Conservation (phyloP, 2,329 filamentous ascomycete genomes). For the Cladosporium sp. region DNA sequence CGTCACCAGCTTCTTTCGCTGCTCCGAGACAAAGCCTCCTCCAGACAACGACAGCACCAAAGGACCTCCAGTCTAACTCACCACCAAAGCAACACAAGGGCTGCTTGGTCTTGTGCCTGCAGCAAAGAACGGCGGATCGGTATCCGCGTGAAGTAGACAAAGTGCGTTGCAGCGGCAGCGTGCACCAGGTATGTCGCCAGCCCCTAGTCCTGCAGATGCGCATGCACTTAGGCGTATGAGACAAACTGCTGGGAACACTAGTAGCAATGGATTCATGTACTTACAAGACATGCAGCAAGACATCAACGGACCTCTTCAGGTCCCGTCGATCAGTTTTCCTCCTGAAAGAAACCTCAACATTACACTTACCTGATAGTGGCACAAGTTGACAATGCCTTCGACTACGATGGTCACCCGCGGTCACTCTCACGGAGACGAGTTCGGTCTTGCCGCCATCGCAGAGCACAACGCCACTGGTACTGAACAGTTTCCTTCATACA, state of each 20-base stretch:
- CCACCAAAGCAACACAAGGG: conserved; percentile 19
- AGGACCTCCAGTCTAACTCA: conserved; percentile 15
- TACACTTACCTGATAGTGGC: background rate
- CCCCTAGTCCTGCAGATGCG: conserved; percentile 15
- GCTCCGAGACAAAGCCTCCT: conserved; percentile 28
- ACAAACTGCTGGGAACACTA: conserved; percentile 26
- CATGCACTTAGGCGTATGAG: conserved; percentile 26
- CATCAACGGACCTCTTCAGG: conserved; percentile 15
- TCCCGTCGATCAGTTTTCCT: conserved; percentile 4
- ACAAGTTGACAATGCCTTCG: conserved; percentile 3
- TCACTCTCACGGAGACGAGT: conserved; percentile 19
- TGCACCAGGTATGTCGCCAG: conserved; percentile 27
- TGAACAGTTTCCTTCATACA: conserved; percentile 30
- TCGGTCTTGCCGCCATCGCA: conserved; percentile 39
- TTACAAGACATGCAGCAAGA: conserved; percentile 32
- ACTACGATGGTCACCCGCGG: conserved; percentile 21
- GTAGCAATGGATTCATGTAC: conserved; percentile 25
- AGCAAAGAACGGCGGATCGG: conserved; percentile 24
- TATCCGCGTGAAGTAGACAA: conserved; percentile 22
- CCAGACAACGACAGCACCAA: conserved; percentile 25
- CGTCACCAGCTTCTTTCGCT: conserved; percentile 22
- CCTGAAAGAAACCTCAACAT: background rate
- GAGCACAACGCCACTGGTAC: conserved; percentile 39
- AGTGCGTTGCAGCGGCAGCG: conserved; percentile 26
- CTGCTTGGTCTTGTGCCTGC: conserved; percentile 18